Base-by-base conservation (phyloP, 2,329 filamentous ascomycete genomes). In the Aspergillus terreus region DNA sequence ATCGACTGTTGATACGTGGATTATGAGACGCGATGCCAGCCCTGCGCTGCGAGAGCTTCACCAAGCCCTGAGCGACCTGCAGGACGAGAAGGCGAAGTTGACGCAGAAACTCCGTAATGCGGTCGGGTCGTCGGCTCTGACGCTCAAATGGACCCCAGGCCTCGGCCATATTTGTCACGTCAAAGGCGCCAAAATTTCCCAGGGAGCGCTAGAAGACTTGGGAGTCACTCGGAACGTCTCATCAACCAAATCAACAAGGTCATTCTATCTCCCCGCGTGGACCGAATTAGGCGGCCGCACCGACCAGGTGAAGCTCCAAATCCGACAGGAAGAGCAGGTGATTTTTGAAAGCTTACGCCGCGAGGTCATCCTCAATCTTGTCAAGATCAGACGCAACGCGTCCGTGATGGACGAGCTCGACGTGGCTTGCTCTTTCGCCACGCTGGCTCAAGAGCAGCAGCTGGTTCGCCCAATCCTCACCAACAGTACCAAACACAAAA, bases 381-480 rank as follows among this genome's bases (percentile, higher is more conserved):
- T 96, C 56, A 90, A 87, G 63, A 82, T 99, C 12, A 86, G 94
- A 5, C 87, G 88, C 51, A 97, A 96, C 69, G 92, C 92, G 10
- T 81, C 84, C n/a, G 87, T 96, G 1, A 82, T 99, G 17, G 92
- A 97, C 67, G 92, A 96, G 70, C 82, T 99, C 7, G 94, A 99
- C 71, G 87, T 99, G 35, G 83, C 88, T 2, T 90, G 89, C 50
- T 90, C 90, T 0, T 95, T 95, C 64, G 90, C 94, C 2, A 79
- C 78, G 4, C 78, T 97, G 2, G 92, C 94, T 2, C 69, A 78
- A 21, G 88, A 95, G 65, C 85, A 89, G 56, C 76, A 79, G 44
- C 84, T 94, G 60, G 79, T 85, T 1, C 82, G 92, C 0, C 94
- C 94, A 0, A 72, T 84, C 1, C 71, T 99, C 30, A 87, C 87